These are phyloP conservation scores for Meripilus lineatus DNA, from an alignment of 1,284 basidiomycete genomes.

Conservation along the genomic window DNA sequence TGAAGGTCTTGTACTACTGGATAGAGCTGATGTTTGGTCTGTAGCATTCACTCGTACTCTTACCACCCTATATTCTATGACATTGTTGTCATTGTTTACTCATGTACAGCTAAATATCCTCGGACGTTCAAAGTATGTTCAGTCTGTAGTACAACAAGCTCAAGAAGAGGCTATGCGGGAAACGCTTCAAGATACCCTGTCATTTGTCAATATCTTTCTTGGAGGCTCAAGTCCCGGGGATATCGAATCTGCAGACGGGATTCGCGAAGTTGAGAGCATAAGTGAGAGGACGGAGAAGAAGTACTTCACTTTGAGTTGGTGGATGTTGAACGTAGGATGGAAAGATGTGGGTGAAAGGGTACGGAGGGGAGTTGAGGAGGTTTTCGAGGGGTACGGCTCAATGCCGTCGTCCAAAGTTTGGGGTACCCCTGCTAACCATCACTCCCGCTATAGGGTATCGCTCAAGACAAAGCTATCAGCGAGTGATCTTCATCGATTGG, in stretches of 20 bases:
- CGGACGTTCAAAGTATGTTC: constrained; percentile 78
- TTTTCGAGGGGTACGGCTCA: constrained; percentile 75
- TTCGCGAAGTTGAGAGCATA: constrained; percentile 30
- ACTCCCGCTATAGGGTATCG: constrained; percentile 50
- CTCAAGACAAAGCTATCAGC: constrained; percentile 70
- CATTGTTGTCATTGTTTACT: constrained; percentile 78
- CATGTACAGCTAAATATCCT: constrained; percentile 80
- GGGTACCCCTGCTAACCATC: not conserved
- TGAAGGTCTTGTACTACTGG: too few relatives aligned
- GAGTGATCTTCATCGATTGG: constrained; percentile 62
- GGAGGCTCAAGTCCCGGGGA: constrained; percentile 21
- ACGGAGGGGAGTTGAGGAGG: constrained; percentile 69
- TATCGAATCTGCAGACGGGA: constrained; percentile 25
- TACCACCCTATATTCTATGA: constrained; percentile 78
- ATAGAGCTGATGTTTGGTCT: constrained; percentile 1
- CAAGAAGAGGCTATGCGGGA: constrained; percentile 56
- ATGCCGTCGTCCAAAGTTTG: too few relatives aligned
- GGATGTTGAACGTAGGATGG: constrained; percentile 89
- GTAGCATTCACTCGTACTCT: constrained; percentile 82
- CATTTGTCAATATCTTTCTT: constrained; percentile 32
- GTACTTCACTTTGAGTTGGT: constrained; percentile 87
- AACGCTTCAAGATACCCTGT: constrained; percentile 34
- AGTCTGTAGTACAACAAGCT: constrained; percentile 61
- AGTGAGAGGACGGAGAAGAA: constrained; percentile 66
- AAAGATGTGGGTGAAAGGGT: constrained; percentile 74